phyloP scores from a whole-genome alignment of 2,329 filamentous ascomycete genomes.

The Colletotrichum sp. region DNA sequence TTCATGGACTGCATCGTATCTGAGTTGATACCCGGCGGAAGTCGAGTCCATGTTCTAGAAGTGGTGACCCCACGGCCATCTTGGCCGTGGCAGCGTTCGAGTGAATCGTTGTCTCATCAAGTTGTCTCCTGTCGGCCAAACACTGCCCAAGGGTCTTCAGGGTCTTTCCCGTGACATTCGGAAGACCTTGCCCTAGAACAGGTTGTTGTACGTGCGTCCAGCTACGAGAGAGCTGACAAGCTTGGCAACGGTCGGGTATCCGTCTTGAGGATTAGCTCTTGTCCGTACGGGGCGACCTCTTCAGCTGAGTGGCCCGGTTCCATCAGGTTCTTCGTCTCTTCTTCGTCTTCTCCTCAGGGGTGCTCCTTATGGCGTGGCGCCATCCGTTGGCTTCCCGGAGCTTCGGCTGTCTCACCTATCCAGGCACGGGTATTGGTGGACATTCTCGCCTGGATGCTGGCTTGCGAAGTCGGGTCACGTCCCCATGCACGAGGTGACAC shows the following conservation, averaged over 20 bases:
- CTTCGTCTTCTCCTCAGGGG: background rate
- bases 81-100: background rate
- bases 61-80: background rate
- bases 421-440: background rate
- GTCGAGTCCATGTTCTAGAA: background rate
- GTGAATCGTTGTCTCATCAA: background rate
- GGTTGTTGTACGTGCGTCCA: background rate
- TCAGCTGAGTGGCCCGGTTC: background rate
- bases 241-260: background rate
- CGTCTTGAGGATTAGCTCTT: background rate
- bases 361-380: background rate
- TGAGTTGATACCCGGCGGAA: background rate
- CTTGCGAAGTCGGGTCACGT: background rate
- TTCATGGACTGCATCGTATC: background rate
- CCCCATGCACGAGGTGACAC: background rate
- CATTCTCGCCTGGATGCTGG: background rate
- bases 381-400: background rate
- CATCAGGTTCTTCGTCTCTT: background rate
- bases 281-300: background rate
- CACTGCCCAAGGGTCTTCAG: background rate
- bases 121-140: background rate
- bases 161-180: background rate
- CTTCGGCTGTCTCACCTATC: background rate
- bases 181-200: background rate
- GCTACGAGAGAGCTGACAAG: background rate